These are phyloP conservation scores for Starmera dryadoides DNA, from an alignment of 805 yeast genomes.

Conservation along the genomic window DNA sequence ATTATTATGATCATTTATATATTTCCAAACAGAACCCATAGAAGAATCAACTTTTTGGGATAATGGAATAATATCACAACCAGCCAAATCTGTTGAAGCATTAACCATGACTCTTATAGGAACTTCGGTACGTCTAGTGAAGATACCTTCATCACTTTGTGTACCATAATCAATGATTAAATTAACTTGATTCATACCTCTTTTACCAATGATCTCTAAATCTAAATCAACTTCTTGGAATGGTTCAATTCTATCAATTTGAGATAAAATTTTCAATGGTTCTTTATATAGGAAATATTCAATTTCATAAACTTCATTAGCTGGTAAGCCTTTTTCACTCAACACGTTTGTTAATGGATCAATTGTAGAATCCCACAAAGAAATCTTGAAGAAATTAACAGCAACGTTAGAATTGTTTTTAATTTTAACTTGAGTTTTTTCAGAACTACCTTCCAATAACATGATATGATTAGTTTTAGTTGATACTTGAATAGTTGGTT, in stretches of 20 bases:
- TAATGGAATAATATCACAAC: slow-evolving; percentile 68
- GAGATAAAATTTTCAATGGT: slow-evolving; percentile 40
- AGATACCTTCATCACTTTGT: slow-evolving; percentile 24
- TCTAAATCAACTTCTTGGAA: slow-evolving; percentile 37
- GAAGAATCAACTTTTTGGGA: slow-evolving; percentile 21
- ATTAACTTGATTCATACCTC: slow-evolving; percentile 62
- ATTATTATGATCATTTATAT: slow-evolving; percentile 9
- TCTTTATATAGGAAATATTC: slow-evolving; percentile 60
- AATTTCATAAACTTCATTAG: slow-evolving; percentile 64
- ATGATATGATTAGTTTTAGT: slow-evolving; percentile 49
- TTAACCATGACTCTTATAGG: slow-evolving; percentile 67
- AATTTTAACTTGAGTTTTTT: slow-evolving; percentile 40
- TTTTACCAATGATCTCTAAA: slow-evolving; percentile 60
- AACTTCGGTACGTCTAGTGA: slow-evolving; percentile 51
- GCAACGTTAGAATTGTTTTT: slow-evolving; percentile 51
- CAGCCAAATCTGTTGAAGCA: slow-evolving; percentile 66
- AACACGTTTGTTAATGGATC: slow-evolving; percentile 56
- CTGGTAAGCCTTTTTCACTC: slow-evolving; percentile 37
- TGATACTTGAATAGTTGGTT: slow-evolving; percentile 54
- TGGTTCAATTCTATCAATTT: slow-evolving; percentile 21
- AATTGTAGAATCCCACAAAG: slow-evolving; percentile 66
- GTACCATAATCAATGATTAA: slow-evolving; percentile 61
- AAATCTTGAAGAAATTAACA: slow-evolving; percentile 51
- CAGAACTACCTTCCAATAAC: slow-evolving; percentile 73
- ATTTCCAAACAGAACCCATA: slow-evolving; percentile 20